Base-by-base conservation (phyloP, 192 early-diverging fungal genomes). In the Backusella liffmaniae region DNA sequence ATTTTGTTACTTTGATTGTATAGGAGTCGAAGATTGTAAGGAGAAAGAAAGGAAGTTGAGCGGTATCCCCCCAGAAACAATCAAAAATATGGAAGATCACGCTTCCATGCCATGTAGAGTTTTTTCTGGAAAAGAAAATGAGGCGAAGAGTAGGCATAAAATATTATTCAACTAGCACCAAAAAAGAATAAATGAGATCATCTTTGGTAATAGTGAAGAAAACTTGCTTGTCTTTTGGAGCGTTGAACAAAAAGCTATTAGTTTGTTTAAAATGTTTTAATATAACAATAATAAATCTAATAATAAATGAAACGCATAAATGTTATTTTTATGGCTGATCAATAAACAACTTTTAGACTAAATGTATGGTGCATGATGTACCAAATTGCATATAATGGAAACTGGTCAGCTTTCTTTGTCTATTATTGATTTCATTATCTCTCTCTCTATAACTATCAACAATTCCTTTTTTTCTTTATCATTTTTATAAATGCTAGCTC, bases 271-370 rank as follows among this genome's bases (percentile, higher is more conserved):
- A 62, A 0, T 2, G 23, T 29, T 29, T 62, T 62, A 62, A 62
- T 62, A 62, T 29, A 62, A 62, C 29, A 39, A 39, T 39, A n/a
- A 21, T 39, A n/a, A 21, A 56, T 56, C 53, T 21, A 56, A 53
- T 53, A 59, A 59, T 59, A 59, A 59, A 62, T 62, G 56, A 62
- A 29, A 62, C 12, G 56, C 56, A 62, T 29, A 62, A 62, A 62
- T 59, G 56, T 29, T 49, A 49, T 59, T 59, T 59, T 26, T 59
- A 13, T 62, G 56, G 23, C 5, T 26, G 56, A 62, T 29, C 56
- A 62, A 62, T 26, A 62, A 62, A 62, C 21, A 62, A 62, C 56
- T 23, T 62, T 62, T 62, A 29, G 56, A n/a, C 18, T n/a, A 49
- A 49, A 49, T 44, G 42, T 16, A 44, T 1, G 16, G 16, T n/a